Conservation (phyloP, 768 basidiomycete genomes). For the Lactifluus hygrophoroides region DNA sequence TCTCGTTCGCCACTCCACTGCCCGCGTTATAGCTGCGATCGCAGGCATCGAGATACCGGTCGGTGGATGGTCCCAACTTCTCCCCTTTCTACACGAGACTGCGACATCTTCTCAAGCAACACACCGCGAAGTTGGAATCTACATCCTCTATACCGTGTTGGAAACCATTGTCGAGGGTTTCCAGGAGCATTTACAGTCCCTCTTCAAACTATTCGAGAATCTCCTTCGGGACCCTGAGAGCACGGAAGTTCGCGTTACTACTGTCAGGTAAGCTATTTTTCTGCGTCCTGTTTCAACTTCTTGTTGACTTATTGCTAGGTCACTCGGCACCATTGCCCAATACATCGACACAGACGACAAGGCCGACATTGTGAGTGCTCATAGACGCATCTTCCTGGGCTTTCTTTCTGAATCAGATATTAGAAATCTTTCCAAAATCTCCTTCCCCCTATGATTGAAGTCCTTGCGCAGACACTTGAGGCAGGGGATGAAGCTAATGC, state of each 20-base stretch:
- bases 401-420: neutral
- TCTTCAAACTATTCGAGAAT: conserved; percentile 73
- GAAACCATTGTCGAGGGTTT: conserved; percentile 90
- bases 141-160: conserved; percentile 82
- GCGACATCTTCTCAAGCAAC: conserved; percentile 56
- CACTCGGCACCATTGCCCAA: conserved; percentile 88
- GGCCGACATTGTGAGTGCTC: conserved; percentile 60
- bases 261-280: conserved; percentile 51
- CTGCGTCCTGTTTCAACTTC: neutral
- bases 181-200: conserved; percentile 58
- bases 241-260: conserved; percentile 82
- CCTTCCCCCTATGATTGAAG: conserved; percentile 81
- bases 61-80: conserved; percentile 76
- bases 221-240: conserved; percentile 79
- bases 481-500: conserved; percentile 71
- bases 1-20: conserved; percentile 86
- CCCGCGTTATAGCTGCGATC: conserved; percentile 89
- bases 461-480: conserved; percentile 79
- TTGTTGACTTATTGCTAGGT: conserved; percentile 32
- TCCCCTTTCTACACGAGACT: conserved; percentile 79
- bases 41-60: conserved; percentile 78
- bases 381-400: neutral
- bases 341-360: conserved; percentile 88
- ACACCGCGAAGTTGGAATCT: conserved; percentile 89
- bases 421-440: conserved; percentile 83